Evolutionary conservation across 2,329 filamentous ascomycete species (phyloP), one percentile per base, ranked within the genome.

Genomic region (Ophiostoma triangulosporum): DNA sequence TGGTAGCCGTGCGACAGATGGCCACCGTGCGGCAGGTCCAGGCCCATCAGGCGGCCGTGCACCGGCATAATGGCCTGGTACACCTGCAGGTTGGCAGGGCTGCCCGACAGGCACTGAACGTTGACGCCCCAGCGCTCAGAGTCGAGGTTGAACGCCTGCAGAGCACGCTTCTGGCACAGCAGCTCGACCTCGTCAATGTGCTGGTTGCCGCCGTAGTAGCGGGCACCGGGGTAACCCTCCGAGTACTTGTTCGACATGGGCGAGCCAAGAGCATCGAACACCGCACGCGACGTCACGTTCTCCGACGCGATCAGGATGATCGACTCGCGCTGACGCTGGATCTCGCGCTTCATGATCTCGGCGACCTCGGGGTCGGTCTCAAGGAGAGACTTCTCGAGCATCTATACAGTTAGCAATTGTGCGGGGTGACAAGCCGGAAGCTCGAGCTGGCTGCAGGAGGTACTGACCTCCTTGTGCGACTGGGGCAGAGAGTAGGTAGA

Each of bases 191-290:
- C 78, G 71, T 98, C 93, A 62, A 98, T 98, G 79, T 93, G 88
- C 78, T 98, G 86, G 77, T 98, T 98, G 67, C 93, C 93, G 67
- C 93, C 93, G 67, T 98, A 98, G 81, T 98, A 98, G 72, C 93
- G 85, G 64, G 93, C 93, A 68, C 93, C 93, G 62, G 93, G 93
- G 71, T 95, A 95, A 61, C 93, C 93, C 78, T 98, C 93, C 17
- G 89, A 96, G 81, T 98, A 98, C 77, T 98, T 98, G 81, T 98
- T 95, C 72, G 87, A 88, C 86, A 93, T 94, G 69, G 86, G 85
- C 56, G 84, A 90, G 65, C 93, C 93, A 61, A 98, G 83, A 57
- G 93, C 93, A 74, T 98, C 90, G 75, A 95, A 95, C 65, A 98
- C 93, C 64, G 93, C 90, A 64, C 90, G 89, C 59, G 93, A 98